Percentiles rank a stretch among this genome's conserved stretches.
Conservation (phyloP, 305 asterid species). For the Plantago lanceolata region DNA sequence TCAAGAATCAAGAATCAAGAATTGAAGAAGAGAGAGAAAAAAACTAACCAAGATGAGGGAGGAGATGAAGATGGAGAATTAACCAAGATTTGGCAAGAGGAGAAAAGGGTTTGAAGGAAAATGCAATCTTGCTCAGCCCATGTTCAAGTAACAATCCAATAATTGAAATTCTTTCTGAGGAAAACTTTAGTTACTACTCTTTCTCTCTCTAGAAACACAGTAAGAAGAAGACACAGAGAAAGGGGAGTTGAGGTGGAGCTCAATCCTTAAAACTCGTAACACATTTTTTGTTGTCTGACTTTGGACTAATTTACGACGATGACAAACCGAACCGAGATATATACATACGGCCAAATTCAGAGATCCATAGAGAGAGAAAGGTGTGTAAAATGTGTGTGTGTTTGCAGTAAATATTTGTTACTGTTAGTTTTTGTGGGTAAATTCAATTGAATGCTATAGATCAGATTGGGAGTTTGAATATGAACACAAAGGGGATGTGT, state of each 20-base stretch:
- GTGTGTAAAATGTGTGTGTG: no score
- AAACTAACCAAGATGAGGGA: background rate
- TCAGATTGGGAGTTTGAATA: no score
- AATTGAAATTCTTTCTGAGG: constrained; percentile 5
- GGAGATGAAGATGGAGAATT: no score
- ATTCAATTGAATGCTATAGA: no score
- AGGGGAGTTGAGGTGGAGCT: constrained; percentile 37
- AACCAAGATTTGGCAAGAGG: constrained; percentile 8
- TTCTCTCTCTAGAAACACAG: background rate
- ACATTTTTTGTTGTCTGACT: constrained; percentile 26
- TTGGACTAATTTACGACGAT: constrained; percentile 17
- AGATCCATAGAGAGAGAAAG: no score
- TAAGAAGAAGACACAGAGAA: constrained; percentile 15
- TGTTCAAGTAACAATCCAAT: constrained; percentile 26
- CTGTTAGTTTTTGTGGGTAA: no score
- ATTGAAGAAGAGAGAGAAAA: constrained; percentile 1
- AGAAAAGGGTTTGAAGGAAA: constrained; percentile 3
- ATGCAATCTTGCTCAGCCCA: constrained; percentile 28
- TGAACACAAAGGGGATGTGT: no score
- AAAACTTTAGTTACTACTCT: background rate
- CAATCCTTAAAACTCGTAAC: constrained; percentile 37
- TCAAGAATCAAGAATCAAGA: background rate
- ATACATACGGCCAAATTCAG: background rate
- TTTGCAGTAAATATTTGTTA: no score
- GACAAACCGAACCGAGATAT: background rate